These are phyloP conservation scores for Ustilago hordei DNA, from an alignment of 1,284 basidiomycete genomes.

Conservation along the genomic window DNA sequence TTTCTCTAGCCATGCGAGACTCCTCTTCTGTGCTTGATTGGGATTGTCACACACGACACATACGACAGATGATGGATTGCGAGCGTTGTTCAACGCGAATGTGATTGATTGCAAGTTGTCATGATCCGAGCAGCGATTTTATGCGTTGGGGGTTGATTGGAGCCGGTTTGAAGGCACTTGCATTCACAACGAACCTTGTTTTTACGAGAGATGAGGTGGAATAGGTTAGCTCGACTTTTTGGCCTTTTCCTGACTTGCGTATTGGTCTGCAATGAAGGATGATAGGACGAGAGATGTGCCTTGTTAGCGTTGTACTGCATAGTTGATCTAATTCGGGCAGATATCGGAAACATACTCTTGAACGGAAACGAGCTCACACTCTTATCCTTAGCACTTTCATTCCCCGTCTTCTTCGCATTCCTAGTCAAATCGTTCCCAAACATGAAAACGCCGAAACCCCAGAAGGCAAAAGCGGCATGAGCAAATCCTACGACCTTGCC, in stretches of 20 bases:
- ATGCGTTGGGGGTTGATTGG: too few relatives aligned
- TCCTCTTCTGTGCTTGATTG: background rate
- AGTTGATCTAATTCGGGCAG: background rate
- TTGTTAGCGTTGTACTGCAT: background rate
- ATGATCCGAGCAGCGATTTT: background rate
- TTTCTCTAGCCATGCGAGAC: background rate
- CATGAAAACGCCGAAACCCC: conserved; percentile 50
- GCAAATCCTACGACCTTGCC: conserved; percentile 36
- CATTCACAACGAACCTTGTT: too few relatives aligned
- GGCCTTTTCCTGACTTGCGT: conserved; percentile 40
- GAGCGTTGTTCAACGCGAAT: background rate
- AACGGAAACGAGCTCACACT: conserved; percentile 42
- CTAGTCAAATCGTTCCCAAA: conserved; percentile 49
- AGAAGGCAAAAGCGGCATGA: conserved; percentile 40
- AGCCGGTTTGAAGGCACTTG: too few relatives aligned
- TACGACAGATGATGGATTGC: too few relatives aligned
- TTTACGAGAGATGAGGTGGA: background rate
- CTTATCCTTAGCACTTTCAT: conserved; percentile 69
- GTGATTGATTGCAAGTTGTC: background rate
- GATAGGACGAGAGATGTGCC: background rate
- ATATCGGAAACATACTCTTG: conserved; percentile 29
- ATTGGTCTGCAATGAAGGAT: conserved; percentile 19
- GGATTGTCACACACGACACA: background rate
- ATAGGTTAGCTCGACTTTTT: conserved; percentile 31
- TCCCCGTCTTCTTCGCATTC: conserved; percentile 49